Evolutionary conservation across 2,329 filamentous ascomycete species (phyloP), one percentile per base, ranked within the genome.

Genomic region (Incumbomyces delicatus): DNA sequence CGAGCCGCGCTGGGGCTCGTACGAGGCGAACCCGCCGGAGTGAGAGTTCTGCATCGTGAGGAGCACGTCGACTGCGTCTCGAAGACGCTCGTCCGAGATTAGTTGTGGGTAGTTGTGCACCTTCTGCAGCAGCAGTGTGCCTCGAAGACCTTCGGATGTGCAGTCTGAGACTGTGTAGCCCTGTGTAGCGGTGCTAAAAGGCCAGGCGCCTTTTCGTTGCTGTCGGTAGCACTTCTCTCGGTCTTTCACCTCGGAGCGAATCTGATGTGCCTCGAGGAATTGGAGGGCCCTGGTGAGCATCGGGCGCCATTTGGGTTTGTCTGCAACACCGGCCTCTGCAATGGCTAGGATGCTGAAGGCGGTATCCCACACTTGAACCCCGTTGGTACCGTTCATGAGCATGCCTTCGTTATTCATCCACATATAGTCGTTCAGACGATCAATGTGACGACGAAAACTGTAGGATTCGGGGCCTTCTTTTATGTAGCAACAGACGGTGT

Each of bases 321-420:
- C 69, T n/a, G 84, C 81, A 20, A 95, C 75, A 0, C 85, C 87
- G 6, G 86, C 81, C 41, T 87, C 85, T 44, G 87, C 77, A 5
- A 86, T 78, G 1, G 86, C 83, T 63, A 95, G 88, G 30, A 95
- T 87, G 14, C 83, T 70, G 61, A 96, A 96, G 0, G 88, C 77
- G 0, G 92, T 98, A 61, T 98, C 92, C 92, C 92, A 98, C 53
- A 81, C 85, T 65, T 98, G 92, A 1, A 96, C 89, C n/a, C 92
- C 92, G 57, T 98, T 96, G 7, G 92, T 98, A 32, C 92, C 92
- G 58, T 95, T 95, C 66, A 83, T 83, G 40, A 96, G 74, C 86
- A 98, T 87, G 5, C 92, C 92, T 61, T 95, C 89, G 30, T 81
- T 65, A 53, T 94, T 95, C 41, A 98, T 74, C 89, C 92, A 98